A percentile compares a stretch with the other conserved stretches of the same genome.
Conservation (phyloP, 2,329 filamentous ascomycete species). For the Colletotrichum siamense region DNA sequence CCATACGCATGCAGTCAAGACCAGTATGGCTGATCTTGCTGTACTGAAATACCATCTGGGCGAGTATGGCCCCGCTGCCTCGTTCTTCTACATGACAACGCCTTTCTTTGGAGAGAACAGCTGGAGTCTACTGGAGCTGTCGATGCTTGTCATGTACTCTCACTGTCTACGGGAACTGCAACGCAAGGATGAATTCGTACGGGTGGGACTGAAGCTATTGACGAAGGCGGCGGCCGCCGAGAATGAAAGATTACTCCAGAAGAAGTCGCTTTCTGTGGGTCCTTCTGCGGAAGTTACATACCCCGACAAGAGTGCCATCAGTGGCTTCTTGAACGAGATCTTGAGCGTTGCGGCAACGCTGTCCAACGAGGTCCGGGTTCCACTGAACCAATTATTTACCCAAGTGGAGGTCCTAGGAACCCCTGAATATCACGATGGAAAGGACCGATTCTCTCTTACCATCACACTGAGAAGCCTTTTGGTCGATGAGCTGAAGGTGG, state of each 20-base stretch:
- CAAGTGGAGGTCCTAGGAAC: constrained; percentile 71
- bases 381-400: constrained; percentile 77
- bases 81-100: constrained; percentile 79
- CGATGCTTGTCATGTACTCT: constrained; percentile 86
- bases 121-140: constrained; percentile 82
- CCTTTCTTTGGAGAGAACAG: constrained; percentile 79
- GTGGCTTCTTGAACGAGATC: constrained; percentile 54
- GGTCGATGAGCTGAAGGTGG: constrained; percentile 70
- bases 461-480: constrained; percentile 76
- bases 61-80: constrained; percentile 76
- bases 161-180: constrained; percentile 80
- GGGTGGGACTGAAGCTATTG: constrained; percentile 75
- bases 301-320: constrained; percentile 42
- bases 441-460: constrained; percentile 77
- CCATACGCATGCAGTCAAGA: constrained; percentile 77
- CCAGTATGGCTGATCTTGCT: constrained; percentile 83
- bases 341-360: constrained; percentile 50
- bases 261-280: constrained; percentile 29
- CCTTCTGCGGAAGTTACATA: constrained; percentile 28
- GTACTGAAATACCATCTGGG: constrained; percentile 79
- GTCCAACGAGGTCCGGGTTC: constrained; percentile 66
- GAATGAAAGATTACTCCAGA: constrained; percentile 50
- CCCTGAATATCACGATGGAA: constrained; percentile 71
- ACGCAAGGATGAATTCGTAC: constrained; percentile 79
- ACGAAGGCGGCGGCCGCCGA: constrained; percentile 68